Conservation (phyloP, 1,284 basidiomycete genomes). For the Heterobasidion occidentale region DNA sequence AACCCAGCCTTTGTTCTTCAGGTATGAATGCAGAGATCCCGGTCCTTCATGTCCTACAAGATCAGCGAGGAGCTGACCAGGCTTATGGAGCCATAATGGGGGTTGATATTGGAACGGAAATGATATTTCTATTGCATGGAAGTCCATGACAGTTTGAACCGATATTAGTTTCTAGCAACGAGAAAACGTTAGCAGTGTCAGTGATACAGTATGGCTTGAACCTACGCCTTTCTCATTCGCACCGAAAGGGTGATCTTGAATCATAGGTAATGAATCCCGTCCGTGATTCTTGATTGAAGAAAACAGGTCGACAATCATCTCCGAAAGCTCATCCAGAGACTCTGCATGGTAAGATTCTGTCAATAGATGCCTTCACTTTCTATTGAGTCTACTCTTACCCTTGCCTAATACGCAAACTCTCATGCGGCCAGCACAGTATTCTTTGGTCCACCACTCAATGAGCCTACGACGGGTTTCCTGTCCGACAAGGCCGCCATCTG, state of each 20-base stretch:
- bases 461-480: constrained; percentile 87
- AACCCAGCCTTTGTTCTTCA: constrained; percentile 92
- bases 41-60: constrained; percentile 95
- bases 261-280: constrained; percentile 56
- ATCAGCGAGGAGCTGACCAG: constrained; percentile 76
- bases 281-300: constrained; percentile 71
- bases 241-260: constrained; percentile 75
- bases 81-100: constrained; percentile 77
- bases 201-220: constrained; percentile 13
- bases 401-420: constrained; percentile 86
- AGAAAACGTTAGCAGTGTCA: constrained; percentile 4
- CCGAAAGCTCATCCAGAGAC: constrained; percentile 72
- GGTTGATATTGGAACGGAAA: constrained; percentile 86
- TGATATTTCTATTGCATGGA: constrained; percentile 81
- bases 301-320: constrained; percentile 69
- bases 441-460: constrained; percentile 90
- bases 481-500: constrained; percentile 71
- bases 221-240: constrained; percentile 68
- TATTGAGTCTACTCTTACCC: constrained; percentile 35
- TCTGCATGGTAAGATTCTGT: constrained; percentile 35
- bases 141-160: constrained; percentile 87
- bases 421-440: constrained; percentile 96
- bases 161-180: constrained; percentile 67
- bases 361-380: neutral
- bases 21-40: constrained; percentile 86